Percentiles rank a stretch among this genome's conserved stretches.
Conservation (phyloP, 2,329 filamentous ascomycete species). For the Ceratocystis ficicola region DNA sequence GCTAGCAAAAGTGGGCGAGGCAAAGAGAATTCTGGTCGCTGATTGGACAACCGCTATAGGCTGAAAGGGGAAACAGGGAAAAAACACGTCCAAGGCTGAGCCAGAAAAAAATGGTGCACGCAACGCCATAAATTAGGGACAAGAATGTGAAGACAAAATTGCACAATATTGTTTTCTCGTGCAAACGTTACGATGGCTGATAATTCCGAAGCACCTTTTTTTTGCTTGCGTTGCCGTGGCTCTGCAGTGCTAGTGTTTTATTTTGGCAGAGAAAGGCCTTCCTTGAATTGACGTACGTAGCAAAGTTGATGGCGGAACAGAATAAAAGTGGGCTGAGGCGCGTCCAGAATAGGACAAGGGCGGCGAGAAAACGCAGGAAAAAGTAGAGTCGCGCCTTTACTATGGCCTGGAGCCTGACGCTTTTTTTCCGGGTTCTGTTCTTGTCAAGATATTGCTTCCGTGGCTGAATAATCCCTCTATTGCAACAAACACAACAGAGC, state of each 20-base stretch:
- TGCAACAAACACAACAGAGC: neutral
- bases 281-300: neutral
- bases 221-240: neutral
- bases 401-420: neutral
- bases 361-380: neutral
- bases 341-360: neutral
- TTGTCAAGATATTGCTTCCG: neutral
- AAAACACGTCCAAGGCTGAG: slow-evolving; percentile 6
- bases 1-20: slow-evolving; percentile 4
- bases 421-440: neutral
- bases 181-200: neutral
- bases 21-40: neutral
- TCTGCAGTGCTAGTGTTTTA: neutral
- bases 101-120: neutral
- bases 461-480: neutral
- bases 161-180: neutral
- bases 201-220: neutral
- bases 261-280: neutral
- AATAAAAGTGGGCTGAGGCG: slow-evolving; percentile 10
- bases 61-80: neutral
- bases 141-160: neutral
- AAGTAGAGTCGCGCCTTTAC: neutral
- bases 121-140: neutral
- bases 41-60: neutral
- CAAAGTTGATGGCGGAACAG: neutral